Conservation (phyloP, 192 early-diverging fungal species). For the Chytriomyces sp. region DNA sequence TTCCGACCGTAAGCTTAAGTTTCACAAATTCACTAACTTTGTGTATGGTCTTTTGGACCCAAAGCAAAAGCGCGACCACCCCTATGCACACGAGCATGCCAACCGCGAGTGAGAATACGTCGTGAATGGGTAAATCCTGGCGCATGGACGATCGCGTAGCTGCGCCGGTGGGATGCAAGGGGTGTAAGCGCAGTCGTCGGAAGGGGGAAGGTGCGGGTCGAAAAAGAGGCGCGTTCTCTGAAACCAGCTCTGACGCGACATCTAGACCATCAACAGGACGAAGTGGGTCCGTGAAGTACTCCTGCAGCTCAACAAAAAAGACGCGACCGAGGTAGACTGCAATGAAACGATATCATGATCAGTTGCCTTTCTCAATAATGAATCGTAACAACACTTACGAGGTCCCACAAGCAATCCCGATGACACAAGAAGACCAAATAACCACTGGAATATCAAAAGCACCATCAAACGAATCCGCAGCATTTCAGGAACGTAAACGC, state of each 20-base stretch:
- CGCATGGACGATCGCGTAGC: constrained; percentile 17
- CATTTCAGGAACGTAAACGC: constrained; percentile 81
- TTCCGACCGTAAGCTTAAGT: too few relatives aligned
- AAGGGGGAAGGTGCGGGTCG: background rate
- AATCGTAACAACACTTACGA: constrained; percentile 25
- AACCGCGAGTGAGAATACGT: constrained; percentile 72
- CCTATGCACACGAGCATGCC: constrained; percentile 62
- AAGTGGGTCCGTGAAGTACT: constrained; percentile 18
- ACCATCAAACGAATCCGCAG: constrained; percentile 54
- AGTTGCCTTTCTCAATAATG: background rate
- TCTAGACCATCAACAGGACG: too few relatives aligned
- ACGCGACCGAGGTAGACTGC: constrained; percentile 65
- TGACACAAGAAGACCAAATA: too few relatives aligned
- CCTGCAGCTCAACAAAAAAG: constrained; percentile 32
- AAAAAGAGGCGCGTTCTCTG: background rate
- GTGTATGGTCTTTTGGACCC: background rate
- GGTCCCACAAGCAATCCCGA: too few relatives aligned
- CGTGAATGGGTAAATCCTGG: constrained; percentile 66
- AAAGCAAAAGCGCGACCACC: background rate
- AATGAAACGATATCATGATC: background rate
- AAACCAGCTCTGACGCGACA: background rate
- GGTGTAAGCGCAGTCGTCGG: constrained; percentile 11
- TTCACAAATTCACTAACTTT: background rate
- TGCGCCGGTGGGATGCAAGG: background rate
- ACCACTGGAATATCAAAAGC: constrained; percentile 23